phyloP scores from a whole-genome alignment of 2,329 filamentous ascomycete genomes.

The Ophiostoma perfectum region DNA sequence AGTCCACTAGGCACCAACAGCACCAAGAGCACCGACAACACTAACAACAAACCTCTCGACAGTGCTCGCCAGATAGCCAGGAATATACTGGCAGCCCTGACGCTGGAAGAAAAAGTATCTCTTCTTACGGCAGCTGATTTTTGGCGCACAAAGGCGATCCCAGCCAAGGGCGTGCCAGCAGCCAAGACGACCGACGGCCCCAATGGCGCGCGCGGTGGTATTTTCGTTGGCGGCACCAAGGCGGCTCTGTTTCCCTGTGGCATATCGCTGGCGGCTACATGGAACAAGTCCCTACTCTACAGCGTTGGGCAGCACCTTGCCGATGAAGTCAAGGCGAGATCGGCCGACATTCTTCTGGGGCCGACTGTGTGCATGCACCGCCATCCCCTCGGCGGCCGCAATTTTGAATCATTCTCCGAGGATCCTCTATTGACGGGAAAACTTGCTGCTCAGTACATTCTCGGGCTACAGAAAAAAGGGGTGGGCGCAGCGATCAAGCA shows the following conservation, averaged over 20 bases:
- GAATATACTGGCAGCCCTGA: background rate
- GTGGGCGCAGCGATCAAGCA: constrained; percentile 66
- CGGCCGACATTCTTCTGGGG: constrained; percentile 66
- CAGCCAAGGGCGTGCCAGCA: constrained; percentile 57
- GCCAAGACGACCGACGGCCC: constrained; percentile 65
- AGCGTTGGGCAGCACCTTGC: constrained; percentile 37
- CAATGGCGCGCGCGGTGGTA: constrained; percentile 62
- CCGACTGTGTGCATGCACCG: constrained; percentile 79
- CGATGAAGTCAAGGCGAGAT: constrained; percentile 41
- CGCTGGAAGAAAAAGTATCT: constrained; percentile 43
- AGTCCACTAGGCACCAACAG: background rate
- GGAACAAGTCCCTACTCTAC: constrained; percentile 65
- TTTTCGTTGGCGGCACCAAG: constrained; percentile 63
- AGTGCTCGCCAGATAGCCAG: background rate
- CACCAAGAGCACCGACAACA: background rate
- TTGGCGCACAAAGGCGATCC: constrained; percentile 62
- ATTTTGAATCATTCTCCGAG: constrained; percentile 83
- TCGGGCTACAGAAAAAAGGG: constrained; percentile 65
- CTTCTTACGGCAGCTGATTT: constrained; percentile 60
- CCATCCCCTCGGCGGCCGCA: constrained; percentile 74
- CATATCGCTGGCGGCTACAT: constrained; percentile 71
- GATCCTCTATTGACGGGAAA: constrained; percentile 73
- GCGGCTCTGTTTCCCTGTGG: constrained; percentile 76
- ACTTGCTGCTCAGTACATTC: constrained; percentile 65
- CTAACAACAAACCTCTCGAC: background rate